A percentile compares a stretch with the other conserved stretches of the same genome.
Conservation (phyloP, 2,329 filamentous ascomycete genomes). For the Fusarium sp. region DNA sequence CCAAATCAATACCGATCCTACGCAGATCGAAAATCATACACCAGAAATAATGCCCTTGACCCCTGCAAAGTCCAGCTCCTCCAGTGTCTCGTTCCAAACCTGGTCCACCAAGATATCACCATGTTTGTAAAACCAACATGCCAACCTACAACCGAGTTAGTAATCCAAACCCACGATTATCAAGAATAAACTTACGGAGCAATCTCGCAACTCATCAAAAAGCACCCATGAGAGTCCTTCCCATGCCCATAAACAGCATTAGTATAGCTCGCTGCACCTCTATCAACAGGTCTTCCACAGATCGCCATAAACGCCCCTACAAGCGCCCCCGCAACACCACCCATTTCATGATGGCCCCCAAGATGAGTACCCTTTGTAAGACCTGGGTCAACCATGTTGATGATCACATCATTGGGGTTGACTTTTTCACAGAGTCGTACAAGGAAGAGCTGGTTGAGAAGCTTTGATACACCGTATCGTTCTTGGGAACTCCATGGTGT, state of each 20-base stretch:
- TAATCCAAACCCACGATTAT: rapidly evolving
- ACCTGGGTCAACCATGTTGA: constrained; percentile 51
- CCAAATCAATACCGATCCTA: too few species aligned
- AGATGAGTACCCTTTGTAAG: constrained; percentile 42
- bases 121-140: constrained; percentile 27
- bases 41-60: constrained; percentile 9
- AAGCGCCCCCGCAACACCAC: neutral
- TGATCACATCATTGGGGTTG: constrained; percentile 44
- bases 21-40: neutral
- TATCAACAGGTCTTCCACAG: constrained; percentile 45
- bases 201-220: constrained; percentile 57
- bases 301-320: constrained; percentile 18
- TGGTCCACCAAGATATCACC: constrained; percentile 16
- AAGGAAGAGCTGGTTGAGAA: constrained; percentile 48
- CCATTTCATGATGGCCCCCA: constrained; percentile 14
- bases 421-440: constrained; percentile 52
- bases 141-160: constrained; percentile 4
- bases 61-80: constrained; percentile 10
- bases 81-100: constrained; percentile 32
- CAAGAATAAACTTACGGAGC: constrained; percentile 22
- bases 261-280: constrained; percentile 58
- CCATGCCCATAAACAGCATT: constrained; percentile 58
- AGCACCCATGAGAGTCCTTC: constrained; percentile 60
- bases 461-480: constrained; percentile 45
- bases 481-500: constrained; percentile 34